Base-by-base conservation (phyloP, 805 yeast species). In the Candida pini region DNA sequence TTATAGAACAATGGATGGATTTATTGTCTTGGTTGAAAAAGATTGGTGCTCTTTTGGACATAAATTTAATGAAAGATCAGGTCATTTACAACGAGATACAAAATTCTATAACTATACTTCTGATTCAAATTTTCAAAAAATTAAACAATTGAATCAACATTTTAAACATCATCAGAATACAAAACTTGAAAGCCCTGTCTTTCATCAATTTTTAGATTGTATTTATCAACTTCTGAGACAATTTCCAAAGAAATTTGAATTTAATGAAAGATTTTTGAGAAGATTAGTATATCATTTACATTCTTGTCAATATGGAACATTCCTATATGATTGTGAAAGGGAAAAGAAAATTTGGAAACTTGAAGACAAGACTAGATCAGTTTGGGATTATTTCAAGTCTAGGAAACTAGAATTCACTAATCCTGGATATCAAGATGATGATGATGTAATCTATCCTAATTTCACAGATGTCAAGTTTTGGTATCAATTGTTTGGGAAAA, bases 21-120 rank as follows among this genome's bases (percentile, higher is more conserved):
- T 92, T 51, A 81, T 83, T 62, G 71, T 78, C 0, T 64, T 92
- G 14, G 69, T 92, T 4, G 98, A 92, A 49, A 89, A 92, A 51
- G 98, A 92, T 44, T 92, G 97, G 97, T 66, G 86, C 2, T 76
- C 95, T 30, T 90, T 90, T 64, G 98, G 98, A 0, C 95, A 88
- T 62, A 72, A 87, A 46, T 92, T 90, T 53, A 73, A 76, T 35
- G 92, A 87, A 43, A 63, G 98, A 41, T 77, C 78, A 16, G 95
- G 92, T 23, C 89, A 83, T 56, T 68, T 89, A 16, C 69, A 71
- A 35, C 60, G 71, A 19, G 79, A 73, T 30, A 68, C 69, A 9
- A 63, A 64, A 31, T 72, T 72, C 41, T 66, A 65, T 30, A 70
- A 70, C 44, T 53, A 76, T 34, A 47, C 62, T 0, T 56, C 55